Percentiles rank a stretch among this genome's conserved stretches.
phyloP scores from a whole-genome alignment of 2,329 filamentous ascomycete species.

The Endoconidiophora polonica region DNA sequence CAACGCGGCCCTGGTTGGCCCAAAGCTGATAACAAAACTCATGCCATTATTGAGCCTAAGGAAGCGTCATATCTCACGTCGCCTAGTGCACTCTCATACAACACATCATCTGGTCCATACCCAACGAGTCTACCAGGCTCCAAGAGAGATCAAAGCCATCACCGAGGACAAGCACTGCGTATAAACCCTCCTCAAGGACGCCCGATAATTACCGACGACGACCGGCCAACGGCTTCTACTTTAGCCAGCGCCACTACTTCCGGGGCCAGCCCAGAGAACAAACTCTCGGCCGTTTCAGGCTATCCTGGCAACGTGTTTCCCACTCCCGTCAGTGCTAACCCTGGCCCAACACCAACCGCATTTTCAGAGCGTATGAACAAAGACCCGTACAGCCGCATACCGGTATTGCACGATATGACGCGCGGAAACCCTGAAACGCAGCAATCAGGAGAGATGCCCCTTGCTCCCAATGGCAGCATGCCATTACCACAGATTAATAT shows the following conservation, averaged over 20 bases:
- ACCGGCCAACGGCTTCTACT: slow-evolving; percentile 41
- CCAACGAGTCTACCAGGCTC: slow-evolving; percentile 17
- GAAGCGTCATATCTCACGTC: slow-evolving; percentile 43
- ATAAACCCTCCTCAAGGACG: slow-evolving; percentile 47
- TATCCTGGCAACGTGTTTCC: slow-evolving; percentile 38
- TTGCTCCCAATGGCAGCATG: slow-evolving; percentile 17
- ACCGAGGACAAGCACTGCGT: slow-evolving; percentile 43
- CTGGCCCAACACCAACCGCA: slow-evolving; percentile 22
- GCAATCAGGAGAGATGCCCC: not conserved
- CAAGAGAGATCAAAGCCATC: slow-evolving; percentile 42
- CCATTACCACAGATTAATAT: slow-evolving; percentile 41
- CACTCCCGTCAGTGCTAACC: slow-evolving; percentile 44
- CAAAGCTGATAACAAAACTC: slow-evolving; percentile 54
- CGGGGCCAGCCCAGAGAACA: slow-evolving; percentile 41
- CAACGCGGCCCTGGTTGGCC: slow-evolving; percentile 56
- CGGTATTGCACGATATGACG: slow-evolving; percentile 41
- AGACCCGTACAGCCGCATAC: slow-evolving; percentile 42
- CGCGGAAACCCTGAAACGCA: slow-evolving; percentile 38
- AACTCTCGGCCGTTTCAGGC: slow-evolving; percentile 41
- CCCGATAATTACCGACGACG: slow-evolving; percentile 37
- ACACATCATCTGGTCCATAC: slow-evolving; percentile 33
- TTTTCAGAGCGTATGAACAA: slow-evolving; percentile 35
- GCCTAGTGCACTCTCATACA: slow-evolving; percentile 26
- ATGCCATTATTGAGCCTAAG: slow-evolving; percentile 69
- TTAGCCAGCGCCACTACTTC: slow-evolving; percentile 35